These are phyloP conservation scores for Delphinella strobiligena DNA, from an alignment of 2,329 filamentous ascomycete species.

Conservation along the genomic window DNA sequence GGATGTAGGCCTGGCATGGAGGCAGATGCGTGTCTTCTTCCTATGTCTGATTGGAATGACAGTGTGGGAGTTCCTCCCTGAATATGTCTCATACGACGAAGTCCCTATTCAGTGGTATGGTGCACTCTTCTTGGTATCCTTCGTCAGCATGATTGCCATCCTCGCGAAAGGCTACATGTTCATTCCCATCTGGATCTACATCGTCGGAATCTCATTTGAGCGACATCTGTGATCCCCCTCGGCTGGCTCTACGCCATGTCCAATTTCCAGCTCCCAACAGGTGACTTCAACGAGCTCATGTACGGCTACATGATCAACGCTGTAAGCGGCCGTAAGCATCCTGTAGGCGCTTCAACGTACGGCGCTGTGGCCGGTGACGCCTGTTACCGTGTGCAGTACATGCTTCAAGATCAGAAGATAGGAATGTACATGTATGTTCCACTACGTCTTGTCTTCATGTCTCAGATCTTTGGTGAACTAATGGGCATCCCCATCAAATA, in stretches of 20 bases:
- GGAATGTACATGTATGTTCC: conserved; percentile 53
- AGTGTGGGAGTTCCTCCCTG: conserved; percentile 51
- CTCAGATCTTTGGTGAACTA: conserved; percentile 47
- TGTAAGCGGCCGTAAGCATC: conserved; percentile 40
- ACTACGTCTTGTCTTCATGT: conserved; percentile 47
- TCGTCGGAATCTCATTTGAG: conserved; percentile 36
- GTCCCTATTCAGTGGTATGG: conserved; percentile 49
- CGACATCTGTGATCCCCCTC: too few species aligned
- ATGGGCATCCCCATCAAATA: conserved; percentile 52
- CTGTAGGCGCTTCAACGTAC: conserved; percentile 46
- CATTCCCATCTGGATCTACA: conserved; percentile 48
- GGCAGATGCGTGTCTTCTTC: conserved; percentile 48
- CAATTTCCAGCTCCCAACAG: conserved; percentile 42
- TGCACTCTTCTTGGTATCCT: conserved; percentile 37
- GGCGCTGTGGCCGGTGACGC: conserved; percentile 49
- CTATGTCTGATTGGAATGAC: conserved; percentile 39
- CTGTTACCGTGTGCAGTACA: conserved; percentile 47
- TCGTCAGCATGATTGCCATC: conserved; percentile 39
- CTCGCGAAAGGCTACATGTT: conserved; percentile 41
- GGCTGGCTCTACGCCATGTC: conserved; percentile 50
- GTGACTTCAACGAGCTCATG: conserved; percentile 47
- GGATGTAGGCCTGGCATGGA: conserved; percentile 37
- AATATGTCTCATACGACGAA: conserved; percentile 48
- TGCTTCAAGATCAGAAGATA: conserved; percentile 53
- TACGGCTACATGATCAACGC: conserved; percentile 49